Percentiles rank a stretch among this genome's conserved stretches.
phyloP scores from a whole-genome alignment of 805 yeast species.

The Soucietia sequanensis region DNA sequence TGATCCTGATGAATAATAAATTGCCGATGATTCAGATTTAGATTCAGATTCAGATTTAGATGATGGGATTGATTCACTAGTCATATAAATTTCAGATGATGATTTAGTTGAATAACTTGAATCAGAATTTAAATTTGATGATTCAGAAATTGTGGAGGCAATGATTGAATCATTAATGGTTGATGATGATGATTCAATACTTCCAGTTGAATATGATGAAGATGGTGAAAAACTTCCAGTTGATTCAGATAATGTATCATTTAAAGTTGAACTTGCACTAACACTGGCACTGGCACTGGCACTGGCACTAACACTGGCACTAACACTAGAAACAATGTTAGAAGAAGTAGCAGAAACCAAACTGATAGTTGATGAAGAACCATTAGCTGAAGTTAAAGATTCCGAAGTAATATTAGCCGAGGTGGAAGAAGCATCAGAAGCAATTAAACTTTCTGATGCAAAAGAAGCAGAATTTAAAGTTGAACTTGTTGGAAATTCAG shows the following conservation, averaged over 20 bases:
- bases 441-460: background rate
- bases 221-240: constrained; percentile 1
- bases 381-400: constrained; percentile 1
- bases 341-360: constrained; percentile 2
- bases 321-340: background rate
- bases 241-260: background rate
- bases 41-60: too few relatives aligned
- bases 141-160: constrained; percentile 1
- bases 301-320: constrained; percentile 3
- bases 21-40: too few relatives aligned
- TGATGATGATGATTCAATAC: constrained; percentile 2
- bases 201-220: constrained; percentile 1
- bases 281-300: background rate
- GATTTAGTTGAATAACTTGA: too few relatives aligned
- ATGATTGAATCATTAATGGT: constrained; percentile 1
- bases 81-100: too few relatives aligned
- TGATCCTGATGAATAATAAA: too few relatives aligned
- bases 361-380: constrained; percentile 1
- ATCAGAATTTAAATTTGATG: too few relatives aligned
- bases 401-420: background rate
- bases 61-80: too few relatives aligned
- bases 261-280: too few relatives aligned
- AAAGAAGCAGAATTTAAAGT: background rate
- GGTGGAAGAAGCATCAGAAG: background rate
- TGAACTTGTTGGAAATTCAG: background rate